A percentile compares a stretch with the other conserved stretches of the same genome.
phyloP scores from a whole-genome alignment of 2,329 filamentous ascomycete genomes.

The Monosporascus sp. region DNA sequence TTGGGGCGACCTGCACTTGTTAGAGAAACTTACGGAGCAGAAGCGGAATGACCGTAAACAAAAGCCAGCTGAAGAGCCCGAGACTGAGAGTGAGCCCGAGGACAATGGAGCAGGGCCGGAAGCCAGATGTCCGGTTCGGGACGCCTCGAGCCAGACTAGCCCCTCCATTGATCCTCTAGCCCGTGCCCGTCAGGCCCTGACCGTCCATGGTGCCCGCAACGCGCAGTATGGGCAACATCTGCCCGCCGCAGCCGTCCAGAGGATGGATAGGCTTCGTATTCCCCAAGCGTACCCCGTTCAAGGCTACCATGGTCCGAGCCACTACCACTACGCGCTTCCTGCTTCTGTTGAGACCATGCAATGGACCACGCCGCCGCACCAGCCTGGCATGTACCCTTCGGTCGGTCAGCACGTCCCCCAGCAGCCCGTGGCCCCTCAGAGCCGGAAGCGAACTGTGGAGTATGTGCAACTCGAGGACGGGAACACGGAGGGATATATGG shows the following conservation, averaged over 20 bases:
- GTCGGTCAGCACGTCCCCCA: background rate
- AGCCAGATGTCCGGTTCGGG: background rate
- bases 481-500: background rate
- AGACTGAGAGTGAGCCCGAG: too few species aligned
- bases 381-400: background rate
- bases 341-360: background rate
- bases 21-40: constrained; percentile 3
- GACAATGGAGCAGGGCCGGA: background rate
- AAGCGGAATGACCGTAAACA: constrained; percentile 8
- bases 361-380: background rate
- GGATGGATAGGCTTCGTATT: too few species aligned
- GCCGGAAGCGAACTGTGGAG: background rate
- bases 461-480: background rate
- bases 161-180: too few species aligned
- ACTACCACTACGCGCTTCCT: background rate
- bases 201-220: background rate
- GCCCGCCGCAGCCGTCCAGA: background rate
- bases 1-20: constrained; percentile 21
- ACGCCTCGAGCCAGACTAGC: background rate
- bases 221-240: background rate
- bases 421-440: background rate
- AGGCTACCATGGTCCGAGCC: background rate
- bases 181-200: background rate
- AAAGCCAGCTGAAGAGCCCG: constrained; percentile 2
- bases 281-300: too few species aligned